Conservation (phyloP, 2,329 filamentous ascomycete species). For the Cadophora luteo-olivacea region DNA sequence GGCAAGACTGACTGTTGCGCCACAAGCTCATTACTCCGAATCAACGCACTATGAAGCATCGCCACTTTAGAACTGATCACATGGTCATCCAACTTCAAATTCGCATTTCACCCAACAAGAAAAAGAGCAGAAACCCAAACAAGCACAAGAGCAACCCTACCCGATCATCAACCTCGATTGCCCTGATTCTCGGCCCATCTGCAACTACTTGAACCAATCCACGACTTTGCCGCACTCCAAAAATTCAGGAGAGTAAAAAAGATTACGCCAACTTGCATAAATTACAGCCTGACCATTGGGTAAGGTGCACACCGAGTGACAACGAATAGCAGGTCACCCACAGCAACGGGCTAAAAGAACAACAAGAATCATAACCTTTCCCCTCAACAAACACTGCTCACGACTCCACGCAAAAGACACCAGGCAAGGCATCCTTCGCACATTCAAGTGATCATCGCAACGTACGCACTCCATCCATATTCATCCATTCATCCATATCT, state of each 20-base stretch:
- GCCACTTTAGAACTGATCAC: slow-evolving; percentile 17
- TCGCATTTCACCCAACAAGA: neutral
- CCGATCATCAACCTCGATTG: neutral
- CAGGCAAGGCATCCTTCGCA: no score
- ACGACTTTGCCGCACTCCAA: neutral
- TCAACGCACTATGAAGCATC: slow-evolving; percentile 22
- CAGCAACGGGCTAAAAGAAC: slow-evolving; percentile 13
- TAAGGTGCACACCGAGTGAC: slow-evolving; percentile 6
- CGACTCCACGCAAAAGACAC: neutral
- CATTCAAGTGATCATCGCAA: no score
- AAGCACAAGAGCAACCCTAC: no score
- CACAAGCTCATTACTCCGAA: neutral
- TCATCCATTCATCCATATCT: no score
- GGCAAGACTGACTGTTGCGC: slow-evolving; percentile 8
- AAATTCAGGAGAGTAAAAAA: slow-evolving; percentile 7
- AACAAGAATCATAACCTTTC: neutral
- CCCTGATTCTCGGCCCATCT: neutral
- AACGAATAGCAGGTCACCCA: slow-evolving; percentile 15
- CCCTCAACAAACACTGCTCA: neutral
- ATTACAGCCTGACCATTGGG: slow-evolving; percentile 10
- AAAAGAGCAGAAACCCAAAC: neutral
- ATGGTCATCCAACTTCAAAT: slow-evolving; percentile 11
- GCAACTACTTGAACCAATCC: neutral
- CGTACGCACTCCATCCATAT: no score
- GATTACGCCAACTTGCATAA: slow-evolving; percentile 16